Evolutionary conservation across 2,329 filamentous ascomycete species (phyloP).

Genomic region (Cytospora schulzeri): DNA sequence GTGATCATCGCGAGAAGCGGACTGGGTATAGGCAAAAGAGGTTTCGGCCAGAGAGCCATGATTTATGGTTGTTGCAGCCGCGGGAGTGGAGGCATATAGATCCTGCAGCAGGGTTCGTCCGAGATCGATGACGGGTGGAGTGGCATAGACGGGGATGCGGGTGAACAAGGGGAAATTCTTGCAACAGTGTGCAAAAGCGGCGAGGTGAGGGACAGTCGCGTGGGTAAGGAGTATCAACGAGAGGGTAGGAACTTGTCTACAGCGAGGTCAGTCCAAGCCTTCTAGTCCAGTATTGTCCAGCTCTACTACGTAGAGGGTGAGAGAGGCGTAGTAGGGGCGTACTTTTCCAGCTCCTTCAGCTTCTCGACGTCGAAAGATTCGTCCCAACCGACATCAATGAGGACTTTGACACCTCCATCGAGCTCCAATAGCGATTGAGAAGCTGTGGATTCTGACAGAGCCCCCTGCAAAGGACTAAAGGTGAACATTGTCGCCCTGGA

Average conservation of each 20-base stretch:
- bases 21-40: constrained; percentile 56
- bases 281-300: neutral
- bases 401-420: constrained; percentile 92
- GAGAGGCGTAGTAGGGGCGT: constrained; percentile 36
- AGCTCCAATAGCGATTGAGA: constrained; percentile 96
- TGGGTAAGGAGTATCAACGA: constrained; percentile 95
- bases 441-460: constrained; percentile 81
- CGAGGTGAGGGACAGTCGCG: constrained; percentile 86
- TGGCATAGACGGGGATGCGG: constrained; percentile 92
- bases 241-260: constrained; percentile 83
- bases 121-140: constrained; percentile 87
- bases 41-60: constrained; percentile 70
- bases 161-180: constrained; percentile 92
- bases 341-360: constrained; percentile 90
- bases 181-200: constrained; percentile 94
- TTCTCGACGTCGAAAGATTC: constrained; percentile 82
- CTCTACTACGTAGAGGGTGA: neutral
- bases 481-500: constrained; percentile 74
- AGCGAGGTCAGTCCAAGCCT: constrained; percentile 22
- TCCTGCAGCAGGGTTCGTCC: constrained; percentile 90
- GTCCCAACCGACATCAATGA: constrained; percentile 96
- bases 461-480: constrained; percentile 89
- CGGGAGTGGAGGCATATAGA: constrained; percentile 84
- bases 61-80: constrained; percentile 84
- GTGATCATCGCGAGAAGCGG: constrained; percentile 51